Evolutionary conservation across 148 eudicot species (phyloP), one percentile per base, ranked within the genome.

Genomic region (Diospyros kaki): DNA sequence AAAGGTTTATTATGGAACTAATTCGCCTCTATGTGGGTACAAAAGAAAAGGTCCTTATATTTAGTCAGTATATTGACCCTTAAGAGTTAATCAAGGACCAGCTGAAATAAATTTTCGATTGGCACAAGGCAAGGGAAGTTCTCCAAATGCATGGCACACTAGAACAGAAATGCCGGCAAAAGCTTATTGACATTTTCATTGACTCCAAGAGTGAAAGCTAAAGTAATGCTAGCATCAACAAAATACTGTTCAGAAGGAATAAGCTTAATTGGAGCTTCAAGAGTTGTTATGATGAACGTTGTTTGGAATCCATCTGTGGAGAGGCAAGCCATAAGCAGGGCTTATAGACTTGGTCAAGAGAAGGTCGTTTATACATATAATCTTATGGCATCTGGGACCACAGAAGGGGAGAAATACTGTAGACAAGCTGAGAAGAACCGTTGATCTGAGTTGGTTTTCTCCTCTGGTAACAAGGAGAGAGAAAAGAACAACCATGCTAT

Each of bases 301-400:
- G 79, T 78, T 11, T 91, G 90, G 93, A 91, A 91, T 67, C 97
- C 97, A 0, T 82, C 93, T 0, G 90, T 91, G 0, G 91, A 86
- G 63, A 84, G 83, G 66, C 97, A 91, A 71, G 97, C 97, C 28
- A 84, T 91, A 18, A 76, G 93, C 62, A 76, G 97, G 53, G 93
- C 93, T 14, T 89, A 89, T 58, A 77, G 97, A 72, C 60, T 86
- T 8, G 93, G 91, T 0, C 97, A 91, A 59, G 52, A 40, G 55
- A 87, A 76, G 73, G 79, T 84, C 42, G 97, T 91, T 0, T 78
- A 76, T 71, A 87, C 87, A 1, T 91, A 91, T 66, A 86, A 83
- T 46, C 80, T 89, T 0, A 77, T 89, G 38, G 72, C 83, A 9
- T 73, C 87, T 0, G 89, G 77, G 2, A 79, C 78, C 0, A 61